Conservation (phyloP, 2,329 filamentous ascomycete genomes). For the Canariomyces notabilis region DNA sequence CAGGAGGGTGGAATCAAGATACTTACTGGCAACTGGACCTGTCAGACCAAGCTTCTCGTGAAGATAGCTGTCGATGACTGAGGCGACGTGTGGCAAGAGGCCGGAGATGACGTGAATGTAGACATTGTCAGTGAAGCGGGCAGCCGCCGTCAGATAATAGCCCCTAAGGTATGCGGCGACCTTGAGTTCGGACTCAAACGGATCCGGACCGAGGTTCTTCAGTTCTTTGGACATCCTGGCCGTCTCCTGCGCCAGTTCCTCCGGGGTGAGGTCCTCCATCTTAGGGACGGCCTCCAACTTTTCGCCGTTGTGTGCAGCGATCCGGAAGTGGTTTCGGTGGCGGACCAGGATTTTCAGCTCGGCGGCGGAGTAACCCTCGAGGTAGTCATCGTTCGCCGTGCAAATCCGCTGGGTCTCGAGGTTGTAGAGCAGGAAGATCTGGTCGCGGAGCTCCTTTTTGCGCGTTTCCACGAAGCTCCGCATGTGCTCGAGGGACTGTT, state of each 20-base stretch:
- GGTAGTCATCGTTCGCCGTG: constrained; percentile 50
- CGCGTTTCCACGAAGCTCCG: constrained; percentile 40
- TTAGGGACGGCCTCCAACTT: constrained; percentile 30
- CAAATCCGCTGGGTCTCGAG: constrained; percentile 53
- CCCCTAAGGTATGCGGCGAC: constrained; percentile 60
- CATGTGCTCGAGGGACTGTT: constrained; percentile 41
- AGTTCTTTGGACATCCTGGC: constrained; percentile 39
- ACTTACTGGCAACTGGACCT: constrained; percentile 28
- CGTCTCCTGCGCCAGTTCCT: constrained; percentile 43
- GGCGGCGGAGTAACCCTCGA: constrained; percentile 40
- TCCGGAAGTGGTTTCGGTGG: constrained; percentile 46
- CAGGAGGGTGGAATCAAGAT: background rate
- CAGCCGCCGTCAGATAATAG: constrained; percentile 64
- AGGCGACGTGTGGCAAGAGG: constrained; percentile 42
- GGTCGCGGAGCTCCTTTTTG: constrained; percentile 31
- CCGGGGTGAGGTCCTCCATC: constrained; percentile 44
- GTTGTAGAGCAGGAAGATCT: constrained; percentile 42
- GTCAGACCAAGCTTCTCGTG: constrained; percentile 41
- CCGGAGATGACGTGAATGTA: constrained; percentile 45
- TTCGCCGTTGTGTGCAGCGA: constrained; percentile 36
- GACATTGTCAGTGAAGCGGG: constrained; percentile 57
- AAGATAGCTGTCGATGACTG: constrained; percentile 38
- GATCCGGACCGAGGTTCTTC: constrained; percentile 50
- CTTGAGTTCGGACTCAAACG: constrained; percentile 54
- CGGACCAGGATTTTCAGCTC: constrained; percentile 44